Conservation (phyloP, 768 basidiomycete genomes). For the Rhodotorula toruloides region DNA sequence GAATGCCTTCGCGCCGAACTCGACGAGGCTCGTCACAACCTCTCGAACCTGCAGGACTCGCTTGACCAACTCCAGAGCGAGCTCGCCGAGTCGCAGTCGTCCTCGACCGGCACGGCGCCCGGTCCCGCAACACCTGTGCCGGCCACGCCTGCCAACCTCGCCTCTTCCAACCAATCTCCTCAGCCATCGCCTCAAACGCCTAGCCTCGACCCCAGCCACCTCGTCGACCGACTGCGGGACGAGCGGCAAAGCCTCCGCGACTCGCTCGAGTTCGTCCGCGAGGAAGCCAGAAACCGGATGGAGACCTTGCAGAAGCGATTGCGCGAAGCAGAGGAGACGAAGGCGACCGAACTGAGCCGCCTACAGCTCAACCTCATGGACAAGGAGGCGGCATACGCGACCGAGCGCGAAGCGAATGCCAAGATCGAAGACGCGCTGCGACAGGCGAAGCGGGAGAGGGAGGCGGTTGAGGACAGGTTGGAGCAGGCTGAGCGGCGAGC, state of each 20-base stretch:
- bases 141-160: not conserved
- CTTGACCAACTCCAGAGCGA: slow-evolving; percentile 19
- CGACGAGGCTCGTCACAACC: slow-evolving; percentile 11
- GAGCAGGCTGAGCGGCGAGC: slow-evolving; percentile 1
- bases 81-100: not conserved
- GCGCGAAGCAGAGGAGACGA: slow-evolving; percentile 10
- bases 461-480: slow-evolving; percentile 12
- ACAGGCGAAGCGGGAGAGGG: slow-evolving; percentile 6
- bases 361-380: slow-evolving; percentile 19
- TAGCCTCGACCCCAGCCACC: slow-evolving; percentile 11
- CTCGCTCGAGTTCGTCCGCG: slow-evolving; percentile 29
- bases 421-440: slow-evolving; percentile 14
- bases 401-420: slow-evolving; percentile 11
- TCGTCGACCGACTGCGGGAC: slow-evolving; percentile 31
- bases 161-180: not conserved
- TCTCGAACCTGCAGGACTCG: slow-evolving; percentile 15
- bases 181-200: slow-evolving; percentile 12
- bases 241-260: slow-evolving; percentile 33
- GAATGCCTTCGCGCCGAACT: slow-evolving; percentile 11
- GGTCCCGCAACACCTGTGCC: not conserved
- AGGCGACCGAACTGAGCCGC: slow-evolving; percentile 16
- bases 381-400: slow-evolving; percentile 18
- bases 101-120: not conserved
- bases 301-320: slow-evolving; percentile 17
- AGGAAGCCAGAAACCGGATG: slow-evolving; percentile 19